These are phyloP conservation scores for Suhomyces sp. DNA, from an alignment of 805 yeast species.

Conservation along the genomic window DNA sequence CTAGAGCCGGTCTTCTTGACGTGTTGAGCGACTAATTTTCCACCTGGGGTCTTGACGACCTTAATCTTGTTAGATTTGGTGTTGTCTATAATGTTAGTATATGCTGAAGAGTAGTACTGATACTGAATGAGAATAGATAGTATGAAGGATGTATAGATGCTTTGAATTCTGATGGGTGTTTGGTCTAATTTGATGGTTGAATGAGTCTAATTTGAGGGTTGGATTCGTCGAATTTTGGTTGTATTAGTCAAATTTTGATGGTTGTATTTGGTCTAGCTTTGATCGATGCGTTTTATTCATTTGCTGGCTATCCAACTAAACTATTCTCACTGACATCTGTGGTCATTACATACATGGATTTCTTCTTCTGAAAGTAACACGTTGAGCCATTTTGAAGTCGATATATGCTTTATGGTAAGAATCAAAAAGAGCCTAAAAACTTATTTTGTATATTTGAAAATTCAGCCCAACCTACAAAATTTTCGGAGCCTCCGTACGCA, in stretches of 20 bases:
- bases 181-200: not conserved
- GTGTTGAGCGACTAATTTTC: constrained; percentile 97
- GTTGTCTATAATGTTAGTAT: constrained; percentile 72
- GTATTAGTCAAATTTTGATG: not conserved
- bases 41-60: constrained; percentile 99
- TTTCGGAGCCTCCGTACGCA: constrained; percentile 2
- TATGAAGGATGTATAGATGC: not conserved
- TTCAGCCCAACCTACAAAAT: constrained; percentile 1
- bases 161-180: too few species aligned
- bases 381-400: constrained; percentile 84
- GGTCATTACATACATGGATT: constrained; percentile 65
- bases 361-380: constrained; percentile 99
- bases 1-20: constrained; percentile 86
- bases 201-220: too few species aligned
- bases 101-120: not conserved
- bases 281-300: not conserved
- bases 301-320: not conserved
- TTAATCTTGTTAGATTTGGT: constrained; percentile 99
- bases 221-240: not conserved
- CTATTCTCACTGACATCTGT: not conserved
- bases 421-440: constrained; percentile 12
- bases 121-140: not conserved
- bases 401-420: constrained; percentile 13
- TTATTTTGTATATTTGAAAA: constrained; percentile 5
- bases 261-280: not conserved